These are phyloP conservation scores for Volvox africanus DNA, from an alignment of 139 green algal genomes.

Conservation along the genomic window DNA sequence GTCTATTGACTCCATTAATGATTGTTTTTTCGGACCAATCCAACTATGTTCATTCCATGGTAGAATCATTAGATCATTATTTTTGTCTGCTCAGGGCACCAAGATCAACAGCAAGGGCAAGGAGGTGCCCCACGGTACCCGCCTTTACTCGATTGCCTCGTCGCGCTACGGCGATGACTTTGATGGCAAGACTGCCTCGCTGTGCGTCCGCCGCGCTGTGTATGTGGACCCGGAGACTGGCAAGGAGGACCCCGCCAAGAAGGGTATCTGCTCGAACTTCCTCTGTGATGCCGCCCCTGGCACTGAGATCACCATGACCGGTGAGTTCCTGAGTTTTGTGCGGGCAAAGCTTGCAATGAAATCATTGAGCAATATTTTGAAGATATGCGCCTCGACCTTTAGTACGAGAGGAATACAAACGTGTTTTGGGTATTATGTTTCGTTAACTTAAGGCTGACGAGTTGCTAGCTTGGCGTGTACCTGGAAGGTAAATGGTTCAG, in stretches of 20 bases:
- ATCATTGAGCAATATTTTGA: too few species aligned
- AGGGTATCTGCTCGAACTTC: conserved; percentile 99
- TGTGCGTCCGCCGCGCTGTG: conserved; percentile 95
- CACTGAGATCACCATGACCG: conserved; percentile 95
- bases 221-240: conserved; percentile 92
- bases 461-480: too few species aligned
- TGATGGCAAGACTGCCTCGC: conserved; percentile 94
- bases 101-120: conserved; percentile 97
- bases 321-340: background rate
- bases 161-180: conserved; percentile 97
- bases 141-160: conserved; percentile 99
- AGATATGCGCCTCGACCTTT: too few species aligned
- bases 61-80: too few species aligned
- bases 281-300: conserved; percentile 95
- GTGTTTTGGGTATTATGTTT: too few species aligned
- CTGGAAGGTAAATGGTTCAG: too few species aligned
- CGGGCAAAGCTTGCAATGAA: too few species aligned
- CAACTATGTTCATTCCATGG: too few species aligned
- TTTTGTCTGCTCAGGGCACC: conserved; percentile 76
- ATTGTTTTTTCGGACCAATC: too few species aligned
- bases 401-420: too few species aligned
- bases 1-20: background rate
- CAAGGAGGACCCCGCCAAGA: conserved; percentile 96
- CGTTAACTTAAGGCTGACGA: too few species aligned
- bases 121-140: conserved; percentile 94